Evolutionary conservation across 2,329 filamentous ascomycete genomes (phyloP).

Genomic region (Colletotrichum sp.): DNA sequence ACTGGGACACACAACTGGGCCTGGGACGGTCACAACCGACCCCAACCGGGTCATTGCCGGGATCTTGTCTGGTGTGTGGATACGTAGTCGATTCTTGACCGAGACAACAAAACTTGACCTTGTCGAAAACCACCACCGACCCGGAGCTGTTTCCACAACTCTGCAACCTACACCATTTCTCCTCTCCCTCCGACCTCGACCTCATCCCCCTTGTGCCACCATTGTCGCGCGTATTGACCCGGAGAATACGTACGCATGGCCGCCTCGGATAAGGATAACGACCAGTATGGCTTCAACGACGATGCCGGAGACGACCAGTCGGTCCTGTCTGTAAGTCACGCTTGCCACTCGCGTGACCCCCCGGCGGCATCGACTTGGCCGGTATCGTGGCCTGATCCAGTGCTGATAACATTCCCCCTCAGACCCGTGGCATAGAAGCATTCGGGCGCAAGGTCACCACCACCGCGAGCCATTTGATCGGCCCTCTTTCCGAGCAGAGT

Average conservation of each 20-base stretch:
- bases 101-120: constrained; percentile 23
- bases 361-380: neutral
- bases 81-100: constrained; percentile 19
- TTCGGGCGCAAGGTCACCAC: constrained; percentile 95
- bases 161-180: neutral
- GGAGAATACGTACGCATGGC: constrained; percentile 37
- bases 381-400: constrained; percentile 21
- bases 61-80: constrained; percentile 17
- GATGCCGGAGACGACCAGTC: constrained; percentile 55
- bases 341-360: constrained; percentile 7
- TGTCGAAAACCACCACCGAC: constrained; percentile 6
- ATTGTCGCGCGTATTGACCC: constrained; percentile 17
- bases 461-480: constrained; percentile 90
- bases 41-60: constrained; percentile 9
- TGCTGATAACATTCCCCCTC: constrained; percentile 12
- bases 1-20: neutral
- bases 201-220: constrained; percentile 4
- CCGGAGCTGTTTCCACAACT: constrained; percentile 6
- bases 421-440: constrained; percentile 89
- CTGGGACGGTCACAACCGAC: neutral
- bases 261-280: constrained; percentile 46
- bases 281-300: constrained; percentile 50
- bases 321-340: constrained; percentile 41
- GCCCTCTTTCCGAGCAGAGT: constrained; percentile 62
- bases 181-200: neutral